Evolutionary conservation across 2,329 filamentous ascomycete species (phyloP).

Genomic region (Neonectria punicea): DNA sequence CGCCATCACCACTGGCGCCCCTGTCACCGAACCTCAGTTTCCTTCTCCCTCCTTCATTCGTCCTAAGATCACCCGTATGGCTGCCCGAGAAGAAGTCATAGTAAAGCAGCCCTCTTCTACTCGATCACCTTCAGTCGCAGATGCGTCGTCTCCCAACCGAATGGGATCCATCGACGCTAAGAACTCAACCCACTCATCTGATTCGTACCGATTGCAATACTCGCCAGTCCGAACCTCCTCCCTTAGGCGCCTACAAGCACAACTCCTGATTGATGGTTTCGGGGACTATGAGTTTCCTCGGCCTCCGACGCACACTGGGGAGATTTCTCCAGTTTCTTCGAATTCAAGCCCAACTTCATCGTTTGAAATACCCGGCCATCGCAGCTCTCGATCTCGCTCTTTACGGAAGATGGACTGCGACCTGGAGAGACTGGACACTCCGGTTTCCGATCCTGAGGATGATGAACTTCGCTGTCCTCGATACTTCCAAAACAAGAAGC

Average conservation of each 20-base stretch:
- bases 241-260: constrained; percentile 31
- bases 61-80: constrained; percentile 65
- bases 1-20: constrained; percentile 32
- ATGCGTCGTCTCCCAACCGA: constrained; percentile 31
- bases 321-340: constrained; percentile 39
- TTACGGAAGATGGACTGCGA: constrained; percentile 36
- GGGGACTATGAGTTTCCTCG: constrained; percentile 52
- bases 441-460: constrained; percentile 49
- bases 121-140: constrained; percentile 45
- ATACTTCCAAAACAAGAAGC: constrained; percentile 42
- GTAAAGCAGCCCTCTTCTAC: constrained; percentile 41
- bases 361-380: constrained; percentile 38
- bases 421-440: constrained; percentile 45
- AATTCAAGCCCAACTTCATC: constrained; percentile 35
- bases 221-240: constrained; percentile 43
- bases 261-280: constrained; percentile 44
- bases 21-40: constrained; percentile 52
- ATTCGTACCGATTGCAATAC: constrained; percentile 29
- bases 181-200: constrained; percentile 22
- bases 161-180: constrained; percentile 28
- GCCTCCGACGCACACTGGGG: constrained; percentile 44
- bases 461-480: constrained; percentile 29
- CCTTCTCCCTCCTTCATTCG: constrained; percentile 66
- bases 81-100: constrained; percentile 62
- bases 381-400: constrained; percentile 41